Percentiles rank a stretch among this genome's conserved stretches.
Evolutionary conservation across 2,329 filamentous ascomycete species (phyloP).

Genomic region (Aspergillus melleus): DNA sequence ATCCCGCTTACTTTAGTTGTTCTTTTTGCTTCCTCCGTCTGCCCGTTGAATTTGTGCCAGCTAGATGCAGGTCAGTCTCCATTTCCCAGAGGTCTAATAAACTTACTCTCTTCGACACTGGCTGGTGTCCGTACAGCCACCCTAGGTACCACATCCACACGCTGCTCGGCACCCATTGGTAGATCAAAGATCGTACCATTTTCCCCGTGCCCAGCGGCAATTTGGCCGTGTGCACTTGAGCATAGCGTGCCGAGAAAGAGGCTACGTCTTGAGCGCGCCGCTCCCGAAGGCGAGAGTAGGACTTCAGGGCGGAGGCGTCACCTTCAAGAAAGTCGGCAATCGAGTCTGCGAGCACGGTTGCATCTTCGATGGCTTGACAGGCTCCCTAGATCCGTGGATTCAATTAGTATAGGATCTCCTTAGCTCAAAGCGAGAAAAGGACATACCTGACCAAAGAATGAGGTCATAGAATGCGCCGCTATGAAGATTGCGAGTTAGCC

Average conservation of each 20-base stretch:
- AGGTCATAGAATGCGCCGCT: conserved; percentile 2
- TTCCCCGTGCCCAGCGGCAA: neutral
- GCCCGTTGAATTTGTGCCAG: neutral
- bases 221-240: neutral
- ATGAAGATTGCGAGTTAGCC: neutral
- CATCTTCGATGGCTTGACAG: conserved; percentile 8
- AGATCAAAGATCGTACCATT: neutral
- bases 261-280: neutral
- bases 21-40: neutral
- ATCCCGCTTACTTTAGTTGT: neutral
- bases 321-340: neutral
- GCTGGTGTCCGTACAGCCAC: conserved; percentile 5
- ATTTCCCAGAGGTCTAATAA: neutral
- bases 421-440: neutral
- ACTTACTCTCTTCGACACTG: neutral
- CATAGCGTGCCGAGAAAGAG: neutral
- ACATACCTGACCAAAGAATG: neutral
- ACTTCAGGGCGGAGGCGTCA: neutral
- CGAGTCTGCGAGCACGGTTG: neutral
- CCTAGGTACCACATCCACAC: conserved; percentile 1
- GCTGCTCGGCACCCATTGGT: neutral
- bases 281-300: neutral
- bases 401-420: neutral
- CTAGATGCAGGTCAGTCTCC: neutral
- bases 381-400: neutral